Evolutionary conservation across 148 eudicot genomes (phyloP).

Genomic region (Fagopyrum tataricum): DNA sequence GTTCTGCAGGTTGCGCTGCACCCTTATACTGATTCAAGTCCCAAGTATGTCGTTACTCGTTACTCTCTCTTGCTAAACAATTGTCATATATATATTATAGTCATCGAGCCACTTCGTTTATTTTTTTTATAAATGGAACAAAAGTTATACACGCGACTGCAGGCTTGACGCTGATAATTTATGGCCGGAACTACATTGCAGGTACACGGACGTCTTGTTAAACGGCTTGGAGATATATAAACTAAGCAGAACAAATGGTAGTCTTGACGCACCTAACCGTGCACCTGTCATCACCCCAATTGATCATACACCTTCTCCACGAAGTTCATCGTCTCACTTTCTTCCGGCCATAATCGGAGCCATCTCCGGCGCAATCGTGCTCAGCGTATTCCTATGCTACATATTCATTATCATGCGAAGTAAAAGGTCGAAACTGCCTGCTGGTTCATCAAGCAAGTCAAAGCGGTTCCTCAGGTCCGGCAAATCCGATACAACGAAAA

Average conservation of each 20-base stretch:
- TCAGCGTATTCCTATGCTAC: neutral
- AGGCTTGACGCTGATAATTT: too few relatives aligned
- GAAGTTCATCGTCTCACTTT: neutral
- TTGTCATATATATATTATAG: too few relatives aligned
- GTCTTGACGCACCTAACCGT: neutral
- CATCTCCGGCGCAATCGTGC: conserved; percentile 33
- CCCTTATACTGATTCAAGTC: neutral
- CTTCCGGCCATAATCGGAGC: neutral
- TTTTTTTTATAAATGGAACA: too few relatives aligned
- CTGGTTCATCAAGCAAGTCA: neutral
- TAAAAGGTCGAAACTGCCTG: neutral
- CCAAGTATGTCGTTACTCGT: neutral
- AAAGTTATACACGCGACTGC: too few relatives aligned
- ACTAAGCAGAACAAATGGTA: neutral
- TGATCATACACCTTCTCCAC: conserved; percentile 24
- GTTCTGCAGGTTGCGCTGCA: neutral
- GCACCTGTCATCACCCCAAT: neutral
- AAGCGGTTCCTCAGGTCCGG: neutral
- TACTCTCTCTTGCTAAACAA: neutral
- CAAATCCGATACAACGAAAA: neutral
- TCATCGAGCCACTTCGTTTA: too few relatives aligned
- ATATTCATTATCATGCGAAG: neutral
- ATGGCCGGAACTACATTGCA: neutral
- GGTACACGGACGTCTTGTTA: neutral
- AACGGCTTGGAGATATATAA: neutral